phyloP scores from a whole-genome alignment of 257 asterid genomes.

The Scutellaria baicalensis region DNA sequence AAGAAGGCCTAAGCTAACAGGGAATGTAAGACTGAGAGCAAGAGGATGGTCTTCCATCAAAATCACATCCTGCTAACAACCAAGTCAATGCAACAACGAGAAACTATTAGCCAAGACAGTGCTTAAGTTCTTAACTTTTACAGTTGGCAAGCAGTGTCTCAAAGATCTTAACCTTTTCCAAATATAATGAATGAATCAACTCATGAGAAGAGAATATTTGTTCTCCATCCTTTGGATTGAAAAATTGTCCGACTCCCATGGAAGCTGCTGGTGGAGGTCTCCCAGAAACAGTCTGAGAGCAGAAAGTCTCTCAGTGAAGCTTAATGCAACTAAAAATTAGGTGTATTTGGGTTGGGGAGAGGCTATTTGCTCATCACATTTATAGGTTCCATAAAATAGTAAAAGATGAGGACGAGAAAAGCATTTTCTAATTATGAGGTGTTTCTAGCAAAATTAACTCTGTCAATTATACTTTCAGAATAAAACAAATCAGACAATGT shows the following conservation, averaged over 20 bases:
- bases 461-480: not conserved
- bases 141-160: conserved; percentile 10
- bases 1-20: conserved; percentile 86
- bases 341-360: not conserved
- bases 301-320: conserved; percentile 17
- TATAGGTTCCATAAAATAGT: not conserved
- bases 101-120: conserved; percentile 1
- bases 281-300: conserved; percentile 80
- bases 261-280: conserved; percentile 97
- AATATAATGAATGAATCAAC: conserved; percentile 44
- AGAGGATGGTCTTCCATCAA: conserved; percentile 94
- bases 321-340: not conserved
- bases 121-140: not conserved
- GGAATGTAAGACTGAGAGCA: conserved; percentile 68
- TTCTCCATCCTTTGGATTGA: conserved; percentile 67
- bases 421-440: not conserved
- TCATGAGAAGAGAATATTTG: conserved; percentile 42
- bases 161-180: conserved; percentile 48
- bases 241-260: conserved; percentile 99
- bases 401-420: not conserved
- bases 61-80: conserved; percentile 52
- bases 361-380: not conserved
- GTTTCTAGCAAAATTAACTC: not conserved
- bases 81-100: conserved; percentile 21
- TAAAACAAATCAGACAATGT: not conserved